Evolutionary conservation across 257 asterid species (phyloP).

Genomic region (Capsicum pubescens): DNA sequence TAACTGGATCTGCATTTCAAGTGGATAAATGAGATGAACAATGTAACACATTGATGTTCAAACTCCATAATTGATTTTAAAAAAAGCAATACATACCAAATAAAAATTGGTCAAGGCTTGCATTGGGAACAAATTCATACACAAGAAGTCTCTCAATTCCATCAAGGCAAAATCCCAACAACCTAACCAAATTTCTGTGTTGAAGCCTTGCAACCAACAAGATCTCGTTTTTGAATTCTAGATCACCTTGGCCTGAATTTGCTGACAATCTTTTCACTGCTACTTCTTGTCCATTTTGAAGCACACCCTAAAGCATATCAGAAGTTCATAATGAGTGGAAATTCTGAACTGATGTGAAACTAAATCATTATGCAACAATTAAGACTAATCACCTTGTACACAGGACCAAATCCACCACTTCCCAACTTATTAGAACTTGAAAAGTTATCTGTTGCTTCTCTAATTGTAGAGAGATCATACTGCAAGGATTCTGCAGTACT

Average conservation of each 20-base stretch:
- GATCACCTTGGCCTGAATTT: conserved; percentile 31
- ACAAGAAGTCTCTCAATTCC: conserved; percentile 33
- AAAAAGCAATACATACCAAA: conserved; percentile 33
- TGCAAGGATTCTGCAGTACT: conserved; percentile 2
- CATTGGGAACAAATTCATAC: conserved; percentile 39
- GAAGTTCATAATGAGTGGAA: background rate
- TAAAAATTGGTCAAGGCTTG: conserved; percentile 36
- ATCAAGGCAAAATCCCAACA: conserved; percentile 37
- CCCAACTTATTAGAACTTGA: conserved; percentile 36
- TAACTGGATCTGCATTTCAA: background rate
- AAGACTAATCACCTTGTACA: conserved; percentile 35
- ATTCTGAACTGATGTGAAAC: no score
- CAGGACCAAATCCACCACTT: conserved; percentile 41
- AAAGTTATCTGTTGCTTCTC: conserved; percentile 34
- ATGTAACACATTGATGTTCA: background rate
- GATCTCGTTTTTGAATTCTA: conserved; percentile 39
- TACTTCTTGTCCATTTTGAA: conserved; percentile 30
- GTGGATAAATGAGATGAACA: background rate
- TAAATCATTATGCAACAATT: background rate
- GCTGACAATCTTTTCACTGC: conserved; percentile 40
- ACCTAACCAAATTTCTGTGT: conserved; percentile 40
- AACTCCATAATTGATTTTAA: background rate
- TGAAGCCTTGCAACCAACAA: conserved; percentile 36
- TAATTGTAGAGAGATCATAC: conserved; percentile 29
- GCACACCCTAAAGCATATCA: conserved; percentile 33